Evolutionary conservation across 257 asterid species (phyloP).

Genomic region (Prunella vulgaris): DNA sequence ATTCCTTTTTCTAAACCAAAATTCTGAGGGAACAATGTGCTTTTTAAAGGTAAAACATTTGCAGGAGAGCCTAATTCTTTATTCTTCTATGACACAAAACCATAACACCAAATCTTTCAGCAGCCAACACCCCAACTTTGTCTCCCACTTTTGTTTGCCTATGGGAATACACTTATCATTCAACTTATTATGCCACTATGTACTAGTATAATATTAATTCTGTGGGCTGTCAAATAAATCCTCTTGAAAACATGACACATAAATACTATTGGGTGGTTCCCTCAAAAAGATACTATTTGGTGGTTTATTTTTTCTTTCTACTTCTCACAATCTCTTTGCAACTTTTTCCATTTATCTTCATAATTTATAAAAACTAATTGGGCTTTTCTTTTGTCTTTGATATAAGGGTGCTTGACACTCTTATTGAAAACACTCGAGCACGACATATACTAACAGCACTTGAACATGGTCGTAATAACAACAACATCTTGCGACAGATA

Average conservation of each 20-base stretch:
- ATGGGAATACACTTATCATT: slow-evolving; percentile 22
- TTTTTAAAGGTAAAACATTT: slow-evolving; percentile 28
- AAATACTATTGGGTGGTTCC: background rate
- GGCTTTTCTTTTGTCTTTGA: background rate
- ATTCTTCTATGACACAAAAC: slow-evolving; percentile 21
- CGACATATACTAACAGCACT: too few relatives aligned
- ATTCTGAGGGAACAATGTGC: slow-evolving; percentile 23
- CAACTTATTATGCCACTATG: background rate
- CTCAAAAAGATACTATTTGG: background rate
- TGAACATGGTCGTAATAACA: too few relatives aligned
- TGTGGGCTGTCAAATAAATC: background rate
- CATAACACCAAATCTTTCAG: slow-evolving; percentile 30
- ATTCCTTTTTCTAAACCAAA: too few relatives aligned
- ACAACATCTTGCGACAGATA: too few relatives aligned
- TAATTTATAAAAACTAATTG: background rate
- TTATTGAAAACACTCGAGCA: too few relatives aligned
- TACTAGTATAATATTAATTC: background rate
- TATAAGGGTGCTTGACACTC: background rate
- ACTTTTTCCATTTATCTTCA: background rate
- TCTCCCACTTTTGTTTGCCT: slow-evolving; percentile 32
- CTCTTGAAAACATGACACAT: background rate
- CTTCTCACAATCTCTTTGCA: background rate
- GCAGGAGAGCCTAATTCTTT: slow-evolving; percentile 15
- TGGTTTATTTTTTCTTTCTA: background rate
- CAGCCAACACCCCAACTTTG: slow-evolving; percentile 22